phyloP scores from a whole-genome alignment of 352 stramenopile genomes.

The Pythium dissotocum region DNA sequence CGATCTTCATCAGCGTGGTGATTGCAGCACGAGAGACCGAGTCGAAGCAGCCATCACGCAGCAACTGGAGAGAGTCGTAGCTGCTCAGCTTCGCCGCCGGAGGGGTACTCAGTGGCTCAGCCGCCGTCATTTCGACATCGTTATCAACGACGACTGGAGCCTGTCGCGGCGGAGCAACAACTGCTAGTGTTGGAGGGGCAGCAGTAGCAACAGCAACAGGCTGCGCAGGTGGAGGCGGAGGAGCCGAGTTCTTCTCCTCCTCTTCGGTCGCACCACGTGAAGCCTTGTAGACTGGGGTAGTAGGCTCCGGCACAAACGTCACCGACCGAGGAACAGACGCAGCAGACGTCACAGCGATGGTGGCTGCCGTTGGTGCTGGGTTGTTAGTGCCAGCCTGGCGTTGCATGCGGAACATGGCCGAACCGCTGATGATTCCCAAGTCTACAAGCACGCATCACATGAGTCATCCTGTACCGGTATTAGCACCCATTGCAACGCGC shows the following conservation, averaged over 20 bases:
- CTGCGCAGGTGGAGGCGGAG: not conserved
- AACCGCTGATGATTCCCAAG: slow-evolving; percentile 76
- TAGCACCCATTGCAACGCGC: not conserved
- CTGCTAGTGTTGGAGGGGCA: not conserved
- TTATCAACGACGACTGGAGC: slow-evolving; percentile 6
- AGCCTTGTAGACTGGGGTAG: not conserved
- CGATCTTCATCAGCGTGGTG: slow-evolving; percentile 82
- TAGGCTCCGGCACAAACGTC: slow-evolving; percentile 13
- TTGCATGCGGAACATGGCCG: slow-evolving; percentile 81
- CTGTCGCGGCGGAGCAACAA: not conserved
- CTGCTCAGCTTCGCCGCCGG: slow-evolving; percentile 34
- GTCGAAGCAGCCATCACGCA: slow-evolving; percentile 81
- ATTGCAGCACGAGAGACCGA: slow-evolving; percentile 58
- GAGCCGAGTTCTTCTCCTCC: slow-evolving; percentile 16
- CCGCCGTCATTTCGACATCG: slow-evolving; percentile 53
- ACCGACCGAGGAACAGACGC: slow-evolving; percentile 6
- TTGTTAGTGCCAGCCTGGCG: not conserved
- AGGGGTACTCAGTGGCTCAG: not conserved
- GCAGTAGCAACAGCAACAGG: not conserved
- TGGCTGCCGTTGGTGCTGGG: slow-evolving; percentile 9
- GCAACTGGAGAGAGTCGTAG: slow-evolving; percentile 66
- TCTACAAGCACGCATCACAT: slow-evolving; percentile 36
- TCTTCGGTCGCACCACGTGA: slow-evolving; percentile 12
- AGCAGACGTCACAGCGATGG: not conserved
- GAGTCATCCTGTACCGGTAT: not conserved